phyloP scores from a whole-genome alignment of 352 stramenopile genomes.

The Pythium scleroteichum region DNA sequence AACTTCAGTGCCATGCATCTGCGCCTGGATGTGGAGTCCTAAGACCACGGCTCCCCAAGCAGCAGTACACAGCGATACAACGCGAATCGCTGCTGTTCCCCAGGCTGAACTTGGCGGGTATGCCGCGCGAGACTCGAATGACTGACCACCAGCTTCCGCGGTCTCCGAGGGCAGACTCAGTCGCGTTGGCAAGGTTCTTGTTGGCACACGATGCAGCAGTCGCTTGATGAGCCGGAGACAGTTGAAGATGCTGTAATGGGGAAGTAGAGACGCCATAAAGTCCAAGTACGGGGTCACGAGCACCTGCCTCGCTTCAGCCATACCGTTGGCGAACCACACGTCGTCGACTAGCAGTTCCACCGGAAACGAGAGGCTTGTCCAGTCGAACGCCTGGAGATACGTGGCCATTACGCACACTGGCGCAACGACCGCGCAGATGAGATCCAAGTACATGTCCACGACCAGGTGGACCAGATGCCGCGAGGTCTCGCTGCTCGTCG shows the following conservation, averaged over 20 bases:
- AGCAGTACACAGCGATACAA: background rate
- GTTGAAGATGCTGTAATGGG: conserved; percentile 19
- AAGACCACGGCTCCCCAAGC: background rate
- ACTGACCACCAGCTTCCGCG: too few relatives aligned
- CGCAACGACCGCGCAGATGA: conserved; percentile 5
- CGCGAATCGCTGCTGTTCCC: too few relatives aligned
- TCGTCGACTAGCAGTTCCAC: conserved; percentile 11
- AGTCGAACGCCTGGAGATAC: conserved; percentile 8
- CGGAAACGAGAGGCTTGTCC: background rate
- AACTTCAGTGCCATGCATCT: background rate
- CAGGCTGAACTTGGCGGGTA: too few relatives aligned
- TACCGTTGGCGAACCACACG: conserved; percentile 6
- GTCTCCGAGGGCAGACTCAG: background rate
- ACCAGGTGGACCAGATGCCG: conserved; percentile 12
- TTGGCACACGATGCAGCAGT: background rate
- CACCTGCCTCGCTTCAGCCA: conserved; percentile 18
- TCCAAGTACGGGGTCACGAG: conserved; percentile 24
- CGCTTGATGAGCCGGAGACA: conserved; percentile 9
- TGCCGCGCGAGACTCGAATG: too few relatives aligned
- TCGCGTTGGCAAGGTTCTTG: background rate
- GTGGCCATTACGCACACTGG: conserved; percentile 11
- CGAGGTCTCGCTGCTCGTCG: background rate
- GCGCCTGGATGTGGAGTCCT: background rate
- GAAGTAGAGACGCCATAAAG: conserved; percentile 11
- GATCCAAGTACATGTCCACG: conserved; percentile 17